phyloP scores from a whole-genome alignment of 2,329 filamentous ascomycete species.

The Alternaria gansuensis region DNA sequence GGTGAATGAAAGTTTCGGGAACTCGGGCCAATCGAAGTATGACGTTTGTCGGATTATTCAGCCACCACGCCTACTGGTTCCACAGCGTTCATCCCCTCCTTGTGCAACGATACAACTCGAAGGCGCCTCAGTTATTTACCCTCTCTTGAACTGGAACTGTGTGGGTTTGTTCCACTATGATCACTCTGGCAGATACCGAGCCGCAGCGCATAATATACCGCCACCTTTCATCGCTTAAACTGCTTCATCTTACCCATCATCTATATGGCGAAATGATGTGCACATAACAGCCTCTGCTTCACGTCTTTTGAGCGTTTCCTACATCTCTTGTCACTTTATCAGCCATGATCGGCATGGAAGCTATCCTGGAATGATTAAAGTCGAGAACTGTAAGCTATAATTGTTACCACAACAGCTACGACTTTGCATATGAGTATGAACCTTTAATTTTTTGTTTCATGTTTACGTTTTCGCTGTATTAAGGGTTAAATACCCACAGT shows the following conservation, averaged over 20 bases:
- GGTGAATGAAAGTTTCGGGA: constrained; percentile 22
- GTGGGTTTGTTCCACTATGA: not conserved
- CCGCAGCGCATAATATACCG: not conserved
- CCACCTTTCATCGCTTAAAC: not conserved
- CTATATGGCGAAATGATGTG: not conserved
- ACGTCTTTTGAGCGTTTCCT: not conserved
- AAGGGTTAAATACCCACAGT: too few species aligned
- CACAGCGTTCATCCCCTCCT: not conserved
- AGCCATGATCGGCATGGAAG: not conserved
- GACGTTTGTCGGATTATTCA: constrained; percentile 33
- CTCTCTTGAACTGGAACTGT: not conserved
- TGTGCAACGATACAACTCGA: not conserved
- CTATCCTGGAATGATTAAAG: not conserved
- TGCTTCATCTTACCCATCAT: too few species aligned
- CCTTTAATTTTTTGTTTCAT: not conserved
- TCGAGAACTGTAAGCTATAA: too few species aligned
- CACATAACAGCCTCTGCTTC: not conserved
- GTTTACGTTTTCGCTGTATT: too few species aligned
- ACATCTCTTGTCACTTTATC: not conserved
- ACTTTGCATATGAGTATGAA: not conserved
- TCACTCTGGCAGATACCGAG: not conserved
- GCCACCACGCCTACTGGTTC: constrained; percentile 13
- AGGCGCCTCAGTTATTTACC: not conserved
- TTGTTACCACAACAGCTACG: not conserved
- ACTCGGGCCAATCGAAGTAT: constrained; percentile 28